phyloP scores from a whole-genome alignment of 768 basidiomycete genomes.

The Ephemerocybe angulata region DNA sequence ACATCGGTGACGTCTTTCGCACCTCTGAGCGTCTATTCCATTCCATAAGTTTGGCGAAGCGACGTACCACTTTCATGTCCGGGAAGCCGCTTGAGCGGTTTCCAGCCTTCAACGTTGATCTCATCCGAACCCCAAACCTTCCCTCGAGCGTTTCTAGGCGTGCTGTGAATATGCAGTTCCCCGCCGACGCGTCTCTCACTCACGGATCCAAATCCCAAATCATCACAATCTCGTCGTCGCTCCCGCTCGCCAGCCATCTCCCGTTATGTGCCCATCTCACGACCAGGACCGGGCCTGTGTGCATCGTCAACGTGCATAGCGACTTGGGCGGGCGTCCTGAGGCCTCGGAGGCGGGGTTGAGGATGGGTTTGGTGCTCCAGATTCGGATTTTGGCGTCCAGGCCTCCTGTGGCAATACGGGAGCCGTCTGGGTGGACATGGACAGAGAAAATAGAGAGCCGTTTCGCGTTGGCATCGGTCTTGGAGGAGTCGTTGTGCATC shows the following conservation, averaged over 20 bases:
- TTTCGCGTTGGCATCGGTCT: slow-evolving; percentile 58
- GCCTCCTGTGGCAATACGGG: slow-evolving; percentile 95
- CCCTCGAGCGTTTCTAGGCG: slow-evolving; percentile 64
- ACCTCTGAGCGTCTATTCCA: neutral
- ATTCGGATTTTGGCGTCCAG: slow-evolving; percentile 94
- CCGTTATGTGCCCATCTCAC: slow-evolving; percentile 95
- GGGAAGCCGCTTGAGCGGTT: slow-evolving; percentile 83
- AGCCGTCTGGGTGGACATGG: slow-evolving; percentile 93
- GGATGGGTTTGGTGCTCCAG: slow-evolving; percentile 94
- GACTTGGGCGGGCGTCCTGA: slow-evolving; percentile 78
- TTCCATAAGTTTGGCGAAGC: neutral
- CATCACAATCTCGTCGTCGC: slow-evolving; percentile 94
- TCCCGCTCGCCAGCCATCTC: slow-evolving; percentile 90
- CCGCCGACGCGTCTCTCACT: slow-evolving; percentile 31
- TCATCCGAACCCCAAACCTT: slow-evolving; percentile 95
- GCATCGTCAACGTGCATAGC: slow-evolving; percentile 87
- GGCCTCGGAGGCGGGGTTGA: slow-evolving; percentile 65
- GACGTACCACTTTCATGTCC: slow-evolving; percentile 89
- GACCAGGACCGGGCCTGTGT: slow-evolving; percentile 88
- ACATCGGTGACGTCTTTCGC: slow-evolving; percentile 85
- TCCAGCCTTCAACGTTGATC: slow-evolving; percentile 97
- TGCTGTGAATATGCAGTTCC: slow-evolving; percentile 3
- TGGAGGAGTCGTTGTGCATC: slow-evolving; percentile 71
- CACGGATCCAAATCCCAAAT: slow-evolving; percentile 97
- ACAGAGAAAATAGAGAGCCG: slow-evolving; percentile 86